Evolutionary conservation across 2,329 filamentous ascomycete genomes (phyloP).

Genomic region (Fusarium palustre): DNA sequence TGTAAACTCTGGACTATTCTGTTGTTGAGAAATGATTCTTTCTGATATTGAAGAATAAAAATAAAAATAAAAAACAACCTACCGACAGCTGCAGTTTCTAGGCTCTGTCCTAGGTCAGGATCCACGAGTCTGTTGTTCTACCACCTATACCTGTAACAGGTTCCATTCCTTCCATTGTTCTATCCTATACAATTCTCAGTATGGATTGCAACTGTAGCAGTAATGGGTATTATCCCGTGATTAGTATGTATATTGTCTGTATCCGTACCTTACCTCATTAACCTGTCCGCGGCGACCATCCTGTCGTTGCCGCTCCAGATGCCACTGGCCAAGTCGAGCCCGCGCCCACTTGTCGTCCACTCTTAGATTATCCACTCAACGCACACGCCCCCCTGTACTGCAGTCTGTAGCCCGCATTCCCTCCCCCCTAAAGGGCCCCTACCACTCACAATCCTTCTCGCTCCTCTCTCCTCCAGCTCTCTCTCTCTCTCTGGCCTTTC

Average conservation of each 20-base stretch:
- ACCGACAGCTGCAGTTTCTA: background rate
- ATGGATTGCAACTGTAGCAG: slow-evolving; percentile 1
- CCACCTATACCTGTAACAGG: background rate
- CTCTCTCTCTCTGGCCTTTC: slow-evolving; percentile 47
- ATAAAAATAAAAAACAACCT: background rate
- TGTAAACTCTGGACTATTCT: background rate
- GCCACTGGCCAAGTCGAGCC: slow-evolving; percentile 38
- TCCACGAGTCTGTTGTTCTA: background rate
- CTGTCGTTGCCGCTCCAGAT: slow-evolving; percentile 13
- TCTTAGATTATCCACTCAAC: slow-evolving; percentile 39
- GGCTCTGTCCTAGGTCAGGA: background rate
- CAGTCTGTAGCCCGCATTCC: slow-evolving; percentile 49
- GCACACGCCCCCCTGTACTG: slow-evolving; percentile 44
- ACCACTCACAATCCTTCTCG: slow-evolving; percentile 44
- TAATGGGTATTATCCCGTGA: background rate
- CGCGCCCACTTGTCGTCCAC: slow-evolving; percentile 32
- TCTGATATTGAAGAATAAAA: background rate
- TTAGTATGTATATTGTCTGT: background rate
- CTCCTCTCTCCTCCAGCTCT: slow-evolving; percentile 43
- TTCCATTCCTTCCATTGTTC: slow-evolving; percentile 2
- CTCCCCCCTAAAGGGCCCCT: slow-evolving; percentile 43
- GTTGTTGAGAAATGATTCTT: background rate
- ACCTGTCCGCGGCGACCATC: slow-evolving; percentile 12
- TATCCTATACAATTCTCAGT: background rate
- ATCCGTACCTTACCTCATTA: slow-evolving; percentile 15